phyloP scores from a whole-genome alignment of 768 basidiomycete genomes.

The Tulasnella sp. region DNA sequence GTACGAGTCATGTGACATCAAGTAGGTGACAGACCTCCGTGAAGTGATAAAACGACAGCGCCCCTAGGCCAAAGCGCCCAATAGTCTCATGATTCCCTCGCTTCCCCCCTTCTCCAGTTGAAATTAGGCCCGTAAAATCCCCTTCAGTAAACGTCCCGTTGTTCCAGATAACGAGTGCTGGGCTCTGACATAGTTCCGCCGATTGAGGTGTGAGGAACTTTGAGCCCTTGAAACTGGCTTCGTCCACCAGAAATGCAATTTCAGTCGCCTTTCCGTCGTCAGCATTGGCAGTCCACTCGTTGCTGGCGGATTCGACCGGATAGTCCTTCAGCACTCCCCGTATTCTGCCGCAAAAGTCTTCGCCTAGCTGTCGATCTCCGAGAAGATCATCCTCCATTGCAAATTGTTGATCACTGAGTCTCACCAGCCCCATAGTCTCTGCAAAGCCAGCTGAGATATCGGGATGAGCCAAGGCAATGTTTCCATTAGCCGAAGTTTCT shows the following conservation, averaged over 20 bases:
- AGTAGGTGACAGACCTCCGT: not conserved
- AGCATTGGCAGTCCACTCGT: constrained; percentile 1
- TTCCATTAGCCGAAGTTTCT: not conserved
- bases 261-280: not conserved
- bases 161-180: not conserved
- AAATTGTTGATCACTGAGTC: not conserved
- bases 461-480: not conserved
- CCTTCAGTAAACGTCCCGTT: not conserved
- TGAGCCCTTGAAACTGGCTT: constrained; percentile 23
- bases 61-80: constrained; percentile 6
- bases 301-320: not conserved
- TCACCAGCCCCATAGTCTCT: not conserved
- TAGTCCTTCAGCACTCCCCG: not conserved
- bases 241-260: not conserved
- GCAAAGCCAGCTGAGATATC: not conserved
- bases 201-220: constrained; percentile 26
- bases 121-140: not conserved
- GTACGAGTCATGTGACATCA: no score
- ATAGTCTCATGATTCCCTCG: not conserved
- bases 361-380: constrained; percentile 27
- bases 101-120: not conserved
- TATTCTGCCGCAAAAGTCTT: not conserved
- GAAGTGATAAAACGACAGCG: constrained; percentile 10
- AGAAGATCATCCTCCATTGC: not conserved
- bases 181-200: no score